Evolutionary conservation across 2,329 filamentous ascomycete species (phyloP).

Genomic region (Pyrenochaeta sp.): DNA sequence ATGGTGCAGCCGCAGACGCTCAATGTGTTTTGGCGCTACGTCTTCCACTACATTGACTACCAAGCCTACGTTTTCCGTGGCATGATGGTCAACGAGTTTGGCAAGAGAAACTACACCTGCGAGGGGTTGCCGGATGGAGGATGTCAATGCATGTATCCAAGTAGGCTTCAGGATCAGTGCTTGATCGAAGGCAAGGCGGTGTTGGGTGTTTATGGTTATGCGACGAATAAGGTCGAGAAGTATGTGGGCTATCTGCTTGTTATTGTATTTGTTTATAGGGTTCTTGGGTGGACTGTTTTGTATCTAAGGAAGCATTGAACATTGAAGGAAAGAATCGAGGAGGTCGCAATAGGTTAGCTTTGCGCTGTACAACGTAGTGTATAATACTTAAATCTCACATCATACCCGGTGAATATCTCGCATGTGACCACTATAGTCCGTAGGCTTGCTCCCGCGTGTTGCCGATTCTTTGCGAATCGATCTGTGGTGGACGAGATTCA

Average conservation of each 20-base stretch:
- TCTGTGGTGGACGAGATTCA: no score
- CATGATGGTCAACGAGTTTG: slow-evolving; percentile 94
- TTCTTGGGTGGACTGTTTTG: slow-evolving; percentile 73
- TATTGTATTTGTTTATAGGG: slow-evolving; percentile 77
- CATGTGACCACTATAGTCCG: no score
- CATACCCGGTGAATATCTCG: no score
- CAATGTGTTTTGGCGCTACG: slow-evolving; percentile 86
- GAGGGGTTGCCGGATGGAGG: slow-evolving; percentile 39
- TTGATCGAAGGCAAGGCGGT: slow-evolving; percentile 76
- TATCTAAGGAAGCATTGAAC: slow-evolving; percentile 46
- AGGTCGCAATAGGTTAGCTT: no score
- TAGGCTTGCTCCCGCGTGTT: no score
- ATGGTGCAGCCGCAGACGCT: slow-evolving; percentile 75
- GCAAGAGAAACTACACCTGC: slow-evolving; percentile 70
- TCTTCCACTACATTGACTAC: slow-evolving; percentile 90
- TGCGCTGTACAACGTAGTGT: no score
- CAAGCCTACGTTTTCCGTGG: slow-evolving; percentile 87
- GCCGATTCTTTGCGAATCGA: no score
- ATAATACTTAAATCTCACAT: no score
- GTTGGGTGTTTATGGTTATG: slow-evolving; percentile 74
- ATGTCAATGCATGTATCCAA: slow-evolving; percentile 77
- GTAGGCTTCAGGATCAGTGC: slow-evolving; percentile 69
- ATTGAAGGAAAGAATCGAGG: not conserved
- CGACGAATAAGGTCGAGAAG: slow-evolving; percentile 67
- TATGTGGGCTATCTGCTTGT: slow-evolving; percentile 81